Conservation (phyloP, 1,284 basidiomycete species). For the Thecaphora thlaspeos region DNA sequence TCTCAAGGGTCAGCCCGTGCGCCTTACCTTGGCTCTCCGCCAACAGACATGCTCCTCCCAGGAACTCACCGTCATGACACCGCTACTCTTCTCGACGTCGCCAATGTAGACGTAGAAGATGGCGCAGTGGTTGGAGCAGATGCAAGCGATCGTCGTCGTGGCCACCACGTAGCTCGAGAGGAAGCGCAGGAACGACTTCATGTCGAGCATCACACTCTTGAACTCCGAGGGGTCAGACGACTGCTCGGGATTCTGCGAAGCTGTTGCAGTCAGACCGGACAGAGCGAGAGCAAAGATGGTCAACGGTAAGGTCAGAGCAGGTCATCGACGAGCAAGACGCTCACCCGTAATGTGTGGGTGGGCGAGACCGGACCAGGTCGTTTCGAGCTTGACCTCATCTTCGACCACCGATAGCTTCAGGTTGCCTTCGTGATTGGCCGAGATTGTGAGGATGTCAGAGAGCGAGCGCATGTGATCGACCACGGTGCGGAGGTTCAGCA, state of each 20-base stretch:
- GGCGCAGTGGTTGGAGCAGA: constrained; percentile 54
- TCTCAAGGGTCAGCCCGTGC: background rate
- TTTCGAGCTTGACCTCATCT: constrained; percentile 47
- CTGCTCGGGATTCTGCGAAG: constrained; percentile 24
- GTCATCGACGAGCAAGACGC: background rate
- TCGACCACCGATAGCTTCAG: constrained; percentile 33
- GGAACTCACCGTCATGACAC: constrained; percentile 44
- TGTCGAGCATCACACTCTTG: constrained; percentile 49
- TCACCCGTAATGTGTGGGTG: constrained; percentile 33
- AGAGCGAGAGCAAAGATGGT: too few relatives aligned
- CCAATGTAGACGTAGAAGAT: constrained; percentile 58
- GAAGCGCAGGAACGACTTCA: constrained; percentile 52
- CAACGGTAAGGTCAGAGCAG: too few relatives aligned
- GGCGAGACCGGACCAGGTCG: constrained; percentile 51
- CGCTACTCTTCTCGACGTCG: constrained; percentile 37
- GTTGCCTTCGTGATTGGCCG: constrained; percentile 45
- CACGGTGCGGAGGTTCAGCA: constrained; percentile 49
- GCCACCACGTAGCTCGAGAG: constrained; percentile 52
- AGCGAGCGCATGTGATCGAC: constrained; percentile 53
- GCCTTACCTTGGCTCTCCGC: constrained; percentile 1
- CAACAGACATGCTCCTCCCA: too few relatives aligned
- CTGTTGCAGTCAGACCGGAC: background rate
- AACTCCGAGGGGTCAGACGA: constrained; percentile 17
- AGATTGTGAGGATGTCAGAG: constrained; percentile 40
- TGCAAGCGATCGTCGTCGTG: constrained; percentile 52